Evolutionary conservation across 2,329 filamentous ascomycete species (phyloP).

Genomic region (Nannizziopsis barbatae): DNA sequence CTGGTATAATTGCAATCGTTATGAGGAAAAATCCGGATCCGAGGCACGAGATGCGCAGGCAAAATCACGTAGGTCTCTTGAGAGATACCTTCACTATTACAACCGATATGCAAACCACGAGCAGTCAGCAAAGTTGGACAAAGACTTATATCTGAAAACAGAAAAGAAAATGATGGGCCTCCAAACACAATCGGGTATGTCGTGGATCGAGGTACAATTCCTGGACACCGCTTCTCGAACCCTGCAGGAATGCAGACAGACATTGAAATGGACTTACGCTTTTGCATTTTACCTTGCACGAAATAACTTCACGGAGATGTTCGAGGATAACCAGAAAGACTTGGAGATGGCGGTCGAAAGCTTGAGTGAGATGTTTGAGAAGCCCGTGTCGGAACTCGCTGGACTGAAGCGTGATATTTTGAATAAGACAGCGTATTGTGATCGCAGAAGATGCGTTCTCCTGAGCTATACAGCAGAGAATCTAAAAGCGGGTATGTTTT

Average conservation of each 20-base stretch:
- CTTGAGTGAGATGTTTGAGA: slow-evolving; percentile 98
- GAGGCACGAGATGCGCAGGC: slow-evolving; percentile 89
- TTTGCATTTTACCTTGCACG: slow-evolving; percentile 95
- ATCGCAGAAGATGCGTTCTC: slow-evolving; percentile 77
- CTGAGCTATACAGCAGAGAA: slow-evolving; percentile 90
- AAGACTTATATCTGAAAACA: slow-evolving; percentile 89
- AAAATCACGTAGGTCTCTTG: slow-evolving; percentile 75
- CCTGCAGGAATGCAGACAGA: slow-evolving; percentile 93
- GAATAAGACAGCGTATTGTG: slow-evolving; percentile 97
- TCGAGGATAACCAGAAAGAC: slow-evolving; percentile 98
- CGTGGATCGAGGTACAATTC: slow-evolving; percentile 98
- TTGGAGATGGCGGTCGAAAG: slow-evolving; percentile 94
- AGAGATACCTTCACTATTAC: slow-evolving; percentile 98
- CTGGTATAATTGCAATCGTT: slow-evolving; percentile 99
- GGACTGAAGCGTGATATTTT: slow-evolving; percentile 92
- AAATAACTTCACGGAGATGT: slow-evolving; percentile 93
- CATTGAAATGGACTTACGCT: slow-evolving; percentile 97
- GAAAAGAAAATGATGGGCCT: slow-evolving; percentile 98
- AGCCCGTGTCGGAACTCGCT: slow-evolving; percentile 75
- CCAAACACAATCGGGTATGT: slow-evolving; percentile 87
- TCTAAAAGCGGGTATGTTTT: slow-evolving; percentile 63
- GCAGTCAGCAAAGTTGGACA: slow-evolving; percentile 91
- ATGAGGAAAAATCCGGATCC: slow-evolving; percentile 85
- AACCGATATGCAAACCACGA: slow-evolving; percentile 99
- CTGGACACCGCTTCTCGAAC: slow-evolving; percentile 86